Conservation (phyloP, 805 yeast species). For the Groenewaldozyma salmanticensis region DNA sequence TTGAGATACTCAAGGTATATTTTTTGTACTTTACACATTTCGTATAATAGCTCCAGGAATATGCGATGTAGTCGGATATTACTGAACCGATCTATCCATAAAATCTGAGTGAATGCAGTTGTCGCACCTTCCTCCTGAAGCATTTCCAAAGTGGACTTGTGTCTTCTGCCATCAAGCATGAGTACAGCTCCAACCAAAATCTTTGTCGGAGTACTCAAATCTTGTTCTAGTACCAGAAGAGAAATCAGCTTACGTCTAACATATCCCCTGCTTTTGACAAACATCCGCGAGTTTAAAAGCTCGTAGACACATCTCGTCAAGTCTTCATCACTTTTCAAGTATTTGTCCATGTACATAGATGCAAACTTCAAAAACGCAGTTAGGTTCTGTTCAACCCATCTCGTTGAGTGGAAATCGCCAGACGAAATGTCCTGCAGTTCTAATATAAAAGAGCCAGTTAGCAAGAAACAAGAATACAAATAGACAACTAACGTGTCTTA, state of each 20-base stretch:
- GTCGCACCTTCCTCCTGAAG: constrained; percentile 47
- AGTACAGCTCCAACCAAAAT: constrained; percentile 36
- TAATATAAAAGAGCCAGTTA: constrained; percentile 31
- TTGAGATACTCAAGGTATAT: constrained; percentile 34
- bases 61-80: constrained; percentile 33
- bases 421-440: constrained; percentile 45
- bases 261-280: constrained; percentile 43
- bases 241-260: constrained; percentile 29
- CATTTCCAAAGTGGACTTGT: constrained; percentile 34
- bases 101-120: constrained; percentile 33
- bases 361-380: constrained; percentile 20
- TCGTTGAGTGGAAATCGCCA: constrained; percentile 33
- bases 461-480: too few species aligned
- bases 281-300: constrained; percentile 37
- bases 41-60: constrained; percentile 45
- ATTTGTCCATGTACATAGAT: constrained; percentile 20
- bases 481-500: constrained; percentile 24
- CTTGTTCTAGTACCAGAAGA: constrained; percentile 24
- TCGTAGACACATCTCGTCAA: constrained; percentile 37
- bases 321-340: constrained; percentile 27
- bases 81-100: constrained; percentile 32
- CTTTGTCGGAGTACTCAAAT: constrained; percentile 21
- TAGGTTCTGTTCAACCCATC: constrained; percentile 21
- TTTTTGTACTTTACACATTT: constrained; percentile 43
- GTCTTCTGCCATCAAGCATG: constrained; percentile 36